Evolutionary conservation across 805 yeast species (phyloP).

Genomic region (Pichia rugopelliculosa): DNA sequence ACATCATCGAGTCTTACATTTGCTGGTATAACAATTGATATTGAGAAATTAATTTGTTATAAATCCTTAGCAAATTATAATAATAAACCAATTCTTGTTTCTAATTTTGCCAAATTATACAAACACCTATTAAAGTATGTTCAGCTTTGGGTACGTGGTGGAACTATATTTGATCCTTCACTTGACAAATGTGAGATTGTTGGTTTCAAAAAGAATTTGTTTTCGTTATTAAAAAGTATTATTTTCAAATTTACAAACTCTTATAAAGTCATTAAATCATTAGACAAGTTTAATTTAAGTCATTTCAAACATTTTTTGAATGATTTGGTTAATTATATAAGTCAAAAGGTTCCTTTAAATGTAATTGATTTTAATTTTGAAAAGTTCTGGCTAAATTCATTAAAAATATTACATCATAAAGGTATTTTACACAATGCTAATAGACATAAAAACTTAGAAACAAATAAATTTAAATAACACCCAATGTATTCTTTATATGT

Average conservation of each 20-base stretch:
- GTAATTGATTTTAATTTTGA: background rate
- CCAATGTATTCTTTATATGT: slow-evolving; percentile 50
- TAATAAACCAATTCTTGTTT: slow-evolving; percentile 5
- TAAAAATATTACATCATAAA: slow-evolving; percentile 2
- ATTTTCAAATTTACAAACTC: slow-evolving; percentile 16
- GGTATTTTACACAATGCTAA: background rate
- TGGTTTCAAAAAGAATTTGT: slow-evolving; percentile 13
- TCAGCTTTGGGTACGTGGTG: slow-evolving; percentile 4
- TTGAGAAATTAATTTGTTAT: slow-evolving; percentile 28
- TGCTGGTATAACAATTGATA: slow-evolving; percentile 36
- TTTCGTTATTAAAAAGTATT: slow-evolving; percentile 14
- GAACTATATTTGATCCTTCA: slow-evolving; percentile 9
- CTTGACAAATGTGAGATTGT: slow-evolving; percentile 17
- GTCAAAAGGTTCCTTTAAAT: background rate
- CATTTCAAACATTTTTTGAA: slow-evolving; percentile 6
- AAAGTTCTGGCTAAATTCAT: background rate
- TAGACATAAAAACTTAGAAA: background rate
- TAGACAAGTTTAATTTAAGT: slow-evolving; percentile 5
- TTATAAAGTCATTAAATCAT: slow-evolving; percentile 7
- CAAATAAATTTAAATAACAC: slow-evolving; percentile 7
- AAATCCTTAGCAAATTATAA: slow-evolving; percentile 23
- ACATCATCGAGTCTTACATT: slow-evolving; percentile 26
- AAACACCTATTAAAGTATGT: slow-evolving; percentile 2
- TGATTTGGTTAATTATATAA: background rate
- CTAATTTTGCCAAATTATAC: slow-evolving; percentile 19